Evolutionary conservation across 192 early-diverging fungal species (phyloP), one percentile per base, ranked within the genome.

Genomic region (Podila clonocystis): DNA sequence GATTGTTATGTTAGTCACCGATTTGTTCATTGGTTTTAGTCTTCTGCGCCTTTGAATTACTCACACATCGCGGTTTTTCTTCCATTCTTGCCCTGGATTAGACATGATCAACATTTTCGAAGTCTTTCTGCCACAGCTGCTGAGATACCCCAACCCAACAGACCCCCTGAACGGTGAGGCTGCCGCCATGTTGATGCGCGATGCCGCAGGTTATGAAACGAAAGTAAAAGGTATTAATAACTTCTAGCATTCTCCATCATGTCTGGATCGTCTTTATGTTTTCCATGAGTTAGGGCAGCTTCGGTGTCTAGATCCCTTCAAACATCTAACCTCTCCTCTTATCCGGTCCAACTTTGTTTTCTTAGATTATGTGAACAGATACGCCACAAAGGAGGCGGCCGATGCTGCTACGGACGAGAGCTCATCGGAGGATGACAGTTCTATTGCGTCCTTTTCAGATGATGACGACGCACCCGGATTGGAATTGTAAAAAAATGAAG

Each of bases 101-200:
- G 97, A 99, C 67, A 95, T 99, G 95, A 92, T 98, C 75, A 99
- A 99, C 82, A 99, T 99, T 69, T 98, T 99, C 78, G 98, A 98
- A 75, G 94, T 96, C 13, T 99, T 99, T 75, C 86, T 99, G 67
- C 98, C 98, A 33, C 98, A 99, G 85, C 88, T 99, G 58, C 84
- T 99, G 65, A 90, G 96, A 50, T 99, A 99, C 80, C 98, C 98
- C 50, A 99, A 99, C 74, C 97, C 98, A n/a, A 97, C 96, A 8
- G 98, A 99, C 79, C 98, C 98, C 31, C 86, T 99, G 61, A 99
- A 99, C 74, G 97, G 98, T 55, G 98, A 99, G 85, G 98, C 98
- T 0, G 98, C 98, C 5, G 96, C 98, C 22, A 83, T 99, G 74
- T 83, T 99, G 82, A 98, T 98, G 96, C 89, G 98, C 22, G 98